Evolutionary conservation across 2,329 filamentous ascomycete genomes (phyloP).

Genomic region (Fusarium humuli): DNA sequence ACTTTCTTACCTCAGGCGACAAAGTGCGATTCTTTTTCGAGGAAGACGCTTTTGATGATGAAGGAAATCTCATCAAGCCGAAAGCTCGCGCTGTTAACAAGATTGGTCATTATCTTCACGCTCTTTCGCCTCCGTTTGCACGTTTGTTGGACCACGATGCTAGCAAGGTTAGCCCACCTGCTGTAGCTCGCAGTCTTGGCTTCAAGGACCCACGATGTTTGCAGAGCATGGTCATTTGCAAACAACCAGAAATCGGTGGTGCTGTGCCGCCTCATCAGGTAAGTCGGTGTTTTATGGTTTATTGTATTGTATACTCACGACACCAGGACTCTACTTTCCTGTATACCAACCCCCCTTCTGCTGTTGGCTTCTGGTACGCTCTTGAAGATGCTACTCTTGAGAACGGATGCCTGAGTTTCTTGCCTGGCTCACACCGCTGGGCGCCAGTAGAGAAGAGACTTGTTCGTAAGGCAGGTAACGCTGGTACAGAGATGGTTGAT

Average conservation of each 20-base stretch:
- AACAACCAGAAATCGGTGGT: constrained; percentile 95
- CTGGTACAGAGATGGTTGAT: constrained; percentile 76
- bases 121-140: constrained; percentile 74
- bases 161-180: constrained; percentile 59
- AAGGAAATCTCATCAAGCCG: constrained; percentile 76
- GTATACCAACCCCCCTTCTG: constrained; percentile 88
- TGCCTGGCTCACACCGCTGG: constrained; percentile 82
- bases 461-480: constrained; percentile 69
- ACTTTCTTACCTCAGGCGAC: constrained; percentile 91
- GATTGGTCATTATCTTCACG: constrained; percentile 83
- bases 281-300: neutral
- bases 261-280: constrained; percentile 87
- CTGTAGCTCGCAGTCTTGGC: constrained; percentile 76
- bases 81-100: constrained; percentile 91
- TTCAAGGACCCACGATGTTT: constrained; percentile 81
- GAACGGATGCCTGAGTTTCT: constrained; percentile 91
- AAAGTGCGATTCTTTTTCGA: constrained; percentile 98
- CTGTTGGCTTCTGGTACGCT: constrained; percentile 97
- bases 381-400: constrained; percentile 88
- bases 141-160: constrained; percentile 59
- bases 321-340: constrained; percentile 92
- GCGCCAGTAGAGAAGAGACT: constrained; percentile 79
- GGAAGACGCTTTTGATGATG: constrained; percentile 83
- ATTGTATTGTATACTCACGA: rapidly evolving
- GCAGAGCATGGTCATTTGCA: constrained; percentile 99